phyloP scores from a whole-genome alignment of 805 yeast species.

The Brettanomyces bruxellensis region DNA sequence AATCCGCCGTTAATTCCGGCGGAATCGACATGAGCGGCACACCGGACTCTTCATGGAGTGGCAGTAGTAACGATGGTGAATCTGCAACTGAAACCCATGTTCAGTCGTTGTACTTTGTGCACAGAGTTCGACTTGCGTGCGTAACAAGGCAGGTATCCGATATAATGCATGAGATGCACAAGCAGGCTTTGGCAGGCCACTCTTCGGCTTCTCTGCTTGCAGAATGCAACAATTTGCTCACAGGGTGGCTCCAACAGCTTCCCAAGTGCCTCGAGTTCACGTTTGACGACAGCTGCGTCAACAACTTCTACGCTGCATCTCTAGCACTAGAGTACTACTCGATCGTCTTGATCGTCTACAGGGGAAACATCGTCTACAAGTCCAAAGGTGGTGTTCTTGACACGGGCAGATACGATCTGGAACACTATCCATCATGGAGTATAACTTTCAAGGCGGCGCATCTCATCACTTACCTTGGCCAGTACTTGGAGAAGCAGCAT shows the following conservation, averaged over 20 bases:
- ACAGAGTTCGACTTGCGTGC: conserved; percentile 54
- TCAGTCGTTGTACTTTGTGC: conserved; percentile 50
- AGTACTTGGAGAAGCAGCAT: conserved; percentile 48
- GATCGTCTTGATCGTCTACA: conserved; percentile 60
- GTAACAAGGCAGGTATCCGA: conserved; percentile 49
- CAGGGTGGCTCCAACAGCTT: conserved; percentile 63
- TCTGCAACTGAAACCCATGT: conserved; percentile 5
- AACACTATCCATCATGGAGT: conserved; percentile 60
- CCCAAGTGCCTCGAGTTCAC: conserved; percentile 56
- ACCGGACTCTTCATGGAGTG: not conserved
- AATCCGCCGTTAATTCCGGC: conserved; percentile 10
- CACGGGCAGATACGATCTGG: conserved; percentile 28
- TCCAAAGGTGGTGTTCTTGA: conserved; percentile 33
- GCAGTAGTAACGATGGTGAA: not conserved
- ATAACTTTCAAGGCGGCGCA: conserved; percentile 77
- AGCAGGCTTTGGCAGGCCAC: conserved; percentile 30
- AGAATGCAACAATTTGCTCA: conserved; percentile 68
- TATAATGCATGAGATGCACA: conserved; percentile 4
- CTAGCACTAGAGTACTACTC: conserved; percentile 68
- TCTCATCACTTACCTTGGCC: conserved; percentile 57
- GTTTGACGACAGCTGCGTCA: conserved; percentile 35
- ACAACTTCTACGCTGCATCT: conserved; percentile 28
- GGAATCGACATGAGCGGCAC: not conserved
- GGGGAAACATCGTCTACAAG: conserved; percentile 49
- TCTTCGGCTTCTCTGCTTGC: conserved; percentile 48